Evolutionary conservation across 768 basidiomycete genomes (phyloP).

Genomic region (Boletus tylopilopsis): DNA sequence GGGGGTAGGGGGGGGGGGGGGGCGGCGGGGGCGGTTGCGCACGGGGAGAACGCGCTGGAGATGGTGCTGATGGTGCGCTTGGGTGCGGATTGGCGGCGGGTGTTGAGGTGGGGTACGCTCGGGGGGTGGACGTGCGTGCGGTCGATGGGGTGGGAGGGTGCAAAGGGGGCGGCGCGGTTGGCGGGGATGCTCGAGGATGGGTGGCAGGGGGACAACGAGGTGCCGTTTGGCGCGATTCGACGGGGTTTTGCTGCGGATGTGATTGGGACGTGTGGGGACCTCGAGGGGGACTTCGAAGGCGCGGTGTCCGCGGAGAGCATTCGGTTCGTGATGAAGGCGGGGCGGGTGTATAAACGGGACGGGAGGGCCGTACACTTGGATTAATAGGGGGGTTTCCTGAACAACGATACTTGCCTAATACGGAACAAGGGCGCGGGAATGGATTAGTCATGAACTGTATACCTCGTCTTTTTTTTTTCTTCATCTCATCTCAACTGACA

Average conservation of each 20-base stretch:
- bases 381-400: not conserved
- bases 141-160: constrained; percentile 45
- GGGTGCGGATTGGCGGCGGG: too few species aligned
- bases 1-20: too few species aligned
- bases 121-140: constrained; percentile 53
- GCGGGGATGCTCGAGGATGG: not conserved
- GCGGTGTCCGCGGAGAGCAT: constrained; percentile 47
- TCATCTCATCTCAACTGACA: too few species aligned
- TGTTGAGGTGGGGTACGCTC: too few species aligned
- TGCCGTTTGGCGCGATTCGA: constrained; percentile 45
- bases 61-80: too few species aligned
- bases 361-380: constrained; percentile 17
- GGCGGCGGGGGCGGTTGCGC: too few species aligned
- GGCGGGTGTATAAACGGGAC: constrained; percentile 41
- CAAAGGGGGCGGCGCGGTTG: constrained; percentile 17
- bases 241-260: constrained; percentile 56
- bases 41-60: too few species aligned
- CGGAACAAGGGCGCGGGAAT: constrained; percentile 19
- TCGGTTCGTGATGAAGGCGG: constrained; percentile 58
- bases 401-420: constrained; percentile 24
- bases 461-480: not conserved
- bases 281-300: constrained; percentile 37
- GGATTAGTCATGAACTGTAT: constrained; percentile 22
- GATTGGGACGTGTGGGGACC: constrained; percentile 36
- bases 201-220: constrained; percentile 40